Conservation (phyloP, 2,329 filamentous ascomycete species). For the Pyrenophora seminiperda region DNA sequence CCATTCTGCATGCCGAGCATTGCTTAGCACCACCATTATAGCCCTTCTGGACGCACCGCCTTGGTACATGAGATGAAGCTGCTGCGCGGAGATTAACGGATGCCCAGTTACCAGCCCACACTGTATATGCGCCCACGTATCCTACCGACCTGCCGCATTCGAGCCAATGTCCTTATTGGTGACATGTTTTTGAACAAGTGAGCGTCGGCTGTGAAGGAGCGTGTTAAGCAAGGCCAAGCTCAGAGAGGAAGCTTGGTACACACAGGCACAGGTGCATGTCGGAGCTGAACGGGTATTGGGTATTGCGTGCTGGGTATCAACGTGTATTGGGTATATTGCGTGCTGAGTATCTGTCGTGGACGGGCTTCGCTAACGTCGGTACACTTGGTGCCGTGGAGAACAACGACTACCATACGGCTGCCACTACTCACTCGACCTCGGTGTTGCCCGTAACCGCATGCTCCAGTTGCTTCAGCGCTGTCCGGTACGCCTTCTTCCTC, state of each 20-base stretch:
- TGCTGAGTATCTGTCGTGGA: not conserved
- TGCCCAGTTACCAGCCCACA: too few species aligned
- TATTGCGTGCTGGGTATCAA: not conserved
- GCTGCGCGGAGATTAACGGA: not conserved
- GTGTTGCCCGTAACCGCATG: conserved; percentile 59
- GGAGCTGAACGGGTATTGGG: conserved; percentile 1
- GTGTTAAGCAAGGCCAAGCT: conserved; percentile 16
- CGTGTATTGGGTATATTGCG: conserved; percentile 4
- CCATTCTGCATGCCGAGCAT: too few species aligned
- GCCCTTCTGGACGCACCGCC: too few species aligned
- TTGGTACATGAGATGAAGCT: not conserved
- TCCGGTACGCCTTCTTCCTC: conserved; percentile 52
- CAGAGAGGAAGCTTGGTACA: conserved; percentile 21
- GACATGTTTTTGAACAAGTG: too few species aligned
- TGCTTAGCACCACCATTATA: conserved; percentile 4
- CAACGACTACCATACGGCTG: not conserved
- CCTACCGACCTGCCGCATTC: not conserved
- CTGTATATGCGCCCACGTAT: not conserved
- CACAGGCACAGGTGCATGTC: not conserved
- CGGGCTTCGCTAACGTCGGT: not conserved
- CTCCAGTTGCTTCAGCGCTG: conserved; percentile 66
- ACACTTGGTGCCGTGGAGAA: not conserved
- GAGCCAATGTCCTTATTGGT: not conserved
- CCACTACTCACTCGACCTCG: conserved; percentile 18
- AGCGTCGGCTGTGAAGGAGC: not conserved